These are phyloP conservation scores for Aegilops sharonensis DNA, from an alignment of 176 grass and related monocot genomes.

Conservation along the genomic window DNA sequence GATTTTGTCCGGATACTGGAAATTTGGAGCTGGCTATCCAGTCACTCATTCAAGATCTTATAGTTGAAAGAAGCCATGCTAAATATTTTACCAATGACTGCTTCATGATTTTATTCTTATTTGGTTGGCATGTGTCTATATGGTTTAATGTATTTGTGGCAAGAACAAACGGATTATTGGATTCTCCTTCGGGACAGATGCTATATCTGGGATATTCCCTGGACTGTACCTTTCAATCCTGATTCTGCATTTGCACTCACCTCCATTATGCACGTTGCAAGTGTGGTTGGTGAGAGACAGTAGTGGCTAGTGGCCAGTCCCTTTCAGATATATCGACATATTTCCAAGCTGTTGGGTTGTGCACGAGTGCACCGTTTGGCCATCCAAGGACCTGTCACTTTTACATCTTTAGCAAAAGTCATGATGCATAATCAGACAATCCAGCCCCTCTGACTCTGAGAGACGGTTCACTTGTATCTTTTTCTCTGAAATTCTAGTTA, in stretches of 20 bases:
- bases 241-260: slow-evolving; percentile 19
- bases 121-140: neutral
- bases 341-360: neutral
- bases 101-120: neutral
- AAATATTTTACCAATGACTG: neutral
- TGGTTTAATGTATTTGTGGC: neutral
- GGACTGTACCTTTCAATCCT: slow-evolving; percentile 14
- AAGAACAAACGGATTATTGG: slow-evolving; percentile 10
- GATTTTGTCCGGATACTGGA: slow-evolving; percentile 4
- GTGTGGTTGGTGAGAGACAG: slow-evolving; percentile 32
- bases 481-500: neutral
- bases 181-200: slow-evolving; percentile 22
- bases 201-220: slow-evolving; percentile 13
- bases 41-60: neutral
- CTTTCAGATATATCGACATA: slow-evolving; percentile 37
- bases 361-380: slow-evolving; percentile 13
- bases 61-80: neutral
- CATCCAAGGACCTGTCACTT: slow-evolving; percentile 25
- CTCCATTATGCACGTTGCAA: slow-evolving; percentile 34
- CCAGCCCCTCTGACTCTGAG: neutral
- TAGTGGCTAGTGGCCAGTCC: slow-evolving; percentile 29
- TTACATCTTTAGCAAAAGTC: slow-evolving; percentile 36
- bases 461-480: neutral
- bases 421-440: neutral
- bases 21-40: neutral